phyloP scores from a whole-genome alignment of 768 basidiomycete genomes.

The Mycena maculata region DNA sequence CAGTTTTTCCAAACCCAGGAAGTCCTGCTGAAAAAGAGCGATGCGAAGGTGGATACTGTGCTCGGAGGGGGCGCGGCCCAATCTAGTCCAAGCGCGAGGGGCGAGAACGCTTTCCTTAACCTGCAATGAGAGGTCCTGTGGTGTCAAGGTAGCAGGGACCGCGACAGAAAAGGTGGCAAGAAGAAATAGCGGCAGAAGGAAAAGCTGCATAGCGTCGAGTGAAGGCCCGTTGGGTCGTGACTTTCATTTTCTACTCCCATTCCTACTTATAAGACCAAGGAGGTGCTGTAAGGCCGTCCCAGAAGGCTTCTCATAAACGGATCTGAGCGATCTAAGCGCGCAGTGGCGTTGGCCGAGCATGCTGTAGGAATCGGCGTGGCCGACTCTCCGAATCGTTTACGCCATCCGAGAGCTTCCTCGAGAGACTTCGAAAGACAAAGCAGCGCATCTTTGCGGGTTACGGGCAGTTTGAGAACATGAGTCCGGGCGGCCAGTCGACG shows the following conservation, averaged over 20 bases:
- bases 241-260: constrained; percentile 28
- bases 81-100: constrained; percentile 61
- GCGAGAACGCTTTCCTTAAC: constrained; percentile 63
- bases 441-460: constrained; percentile 24
- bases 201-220: constrained; percentile 25
- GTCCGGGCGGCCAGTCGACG: constrained; percentile 14
- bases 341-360: constrained; percentile 32
- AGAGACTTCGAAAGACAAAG: constrained; percentile 36
- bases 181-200: constrained; percentile 32
- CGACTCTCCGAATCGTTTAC: constrained; percentile 35
- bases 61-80: constrained; percentile 54
- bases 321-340: constrained; percentile 35
- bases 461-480: constrained; percentile 18
- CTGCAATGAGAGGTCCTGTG: constrained; percentile 37
- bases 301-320: constrained; percentile 30
- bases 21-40: constrained; percentile 65
- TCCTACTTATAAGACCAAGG: constrained; percentile 31
- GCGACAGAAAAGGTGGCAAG: constrained; percentile 38
- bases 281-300: constrained; percentile 29
- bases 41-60: constrained; percentile 68
- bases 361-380: constrained; percentile 32
- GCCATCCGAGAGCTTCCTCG: constrained; percentile 33
- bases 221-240: constrained; percentile 21
- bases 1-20: constrained; percentile 60
- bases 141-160: constrained; percentile 34